These are phyloP conservation scores for Biscogniauxia marginata DNA, from an alignment of 2,329 filamentous ascomycete species.

Conservation along the genomic window DNA sequence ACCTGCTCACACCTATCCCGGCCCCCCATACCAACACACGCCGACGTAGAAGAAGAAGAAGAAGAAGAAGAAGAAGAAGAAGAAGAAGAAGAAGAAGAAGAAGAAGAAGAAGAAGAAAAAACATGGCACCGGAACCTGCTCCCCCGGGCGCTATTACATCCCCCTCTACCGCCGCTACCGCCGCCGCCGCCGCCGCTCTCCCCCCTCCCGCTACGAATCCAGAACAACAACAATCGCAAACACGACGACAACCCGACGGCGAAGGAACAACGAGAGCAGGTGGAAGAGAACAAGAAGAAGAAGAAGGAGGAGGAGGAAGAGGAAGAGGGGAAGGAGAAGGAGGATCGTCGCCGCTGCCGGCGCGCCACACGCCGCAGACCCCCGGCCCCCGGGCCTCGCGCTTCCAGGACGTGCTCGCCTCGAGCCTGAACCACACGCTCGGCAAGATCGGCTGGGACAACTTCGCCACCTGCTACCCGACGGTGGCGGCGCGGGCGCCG, in stretches of 20 bases:
- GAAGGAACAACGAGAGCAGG: conserved; percentile 5
- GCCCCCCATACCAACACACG: no score
- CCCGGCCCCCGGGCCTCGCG: conserved; percentile 58
- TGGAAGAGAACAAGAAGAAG: conserved; percentile 1
- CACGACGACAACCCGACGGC: background rate
- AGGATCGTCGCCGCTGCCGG: conserved; percentile 33
- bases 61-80: no score
- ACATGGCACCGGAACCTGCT: background rate
- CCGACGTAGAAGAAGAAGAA: no score
- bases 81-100: background rate
- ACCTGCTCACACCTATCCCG: no score
- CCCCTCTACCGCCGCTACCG: no score
- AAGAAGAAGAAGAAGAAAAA: background rate
- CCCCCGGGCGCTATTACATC: no score
- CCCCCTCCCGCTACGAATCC: background rate
- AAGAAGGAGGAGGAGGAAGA: background rate
- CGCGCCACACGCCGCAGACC: conserved; percentile 41
- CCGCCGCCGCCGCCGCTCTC: no score
- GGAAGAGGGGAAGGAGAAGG: background rate
- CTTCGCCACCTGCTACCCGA: conserved; percentile 62
- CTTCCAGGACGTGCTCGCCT: conserved; percentile 53
- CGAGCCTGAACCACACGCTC: conserved; percentile 53
- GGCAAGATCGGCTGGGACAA: conserved; percentile 55
- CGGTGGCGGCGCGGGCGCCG: conserved; percentile 51
- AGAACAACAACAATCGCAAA: background rate